A percentile compares a stretch with the other conserved stretches of the same genome.
Conservation (phyloP, 768 basidiomycete genomes). For the Flagelloscypha sp. region DNA sequence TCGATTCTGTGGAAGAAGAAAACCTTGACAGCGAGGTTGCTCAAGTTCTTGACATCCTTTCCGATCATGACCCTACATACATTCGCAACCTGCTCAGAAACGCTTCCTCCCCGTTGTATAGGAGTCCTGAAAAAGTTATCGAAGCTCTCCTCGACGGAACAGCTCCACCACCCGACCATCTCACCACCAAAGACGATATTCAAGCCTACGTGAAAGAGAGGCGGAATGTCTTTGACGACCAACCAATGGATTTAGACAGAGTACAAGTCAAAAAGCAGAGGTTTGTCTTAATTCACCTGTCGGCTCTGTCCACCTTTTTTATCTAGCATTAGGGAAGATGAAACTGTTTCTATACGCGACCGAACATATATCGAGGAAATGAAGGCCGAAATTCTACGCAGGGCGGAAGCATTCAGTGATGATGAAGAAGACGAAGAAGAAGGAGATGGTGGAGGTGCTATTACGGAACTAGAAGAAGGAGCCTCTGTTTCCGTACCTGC, state of each 20-base stretch:
- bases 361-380: constrained; percentile 57
- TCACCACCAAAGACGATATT: constrained; percentile 14
- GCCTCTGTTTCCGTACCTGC: constrained; percentile 39
- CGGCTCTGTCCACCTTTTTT: constrained; percentile 2
- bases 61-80: constrained; percentile 49
- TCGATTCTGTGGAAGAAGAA: constrained; percentile 19
- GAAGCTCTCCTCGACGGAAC: constrained; percentile 71
- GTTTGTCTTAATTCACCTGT: constrained; percentile 25
- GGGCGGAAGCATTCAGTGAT: constrained; percentile 58
- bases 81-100: constrained; percentile 49
- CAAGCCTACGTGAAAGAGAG: constrained; percentile 32
- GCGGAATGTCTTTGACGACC: constrained; percentile 69
- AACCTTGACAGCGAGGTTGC: constrained; percentile 51
- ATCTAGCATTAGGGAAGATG: constrained; percentile 32
- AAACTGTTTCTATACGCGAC: constrained; percentile 42
- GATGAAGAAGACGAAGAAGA: constrained; percentile 58
- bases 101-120: constrained; percentile 37
- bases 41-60: constrained; percentile 72
- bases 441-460: constrained; percentile 43
- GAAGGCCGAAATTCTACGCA: constrained; percentile 76
- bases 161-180: constrained; percentile 34
- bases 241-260: constrained; percentile 53
- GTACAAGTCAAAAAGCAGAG: constrained; percentile 59
- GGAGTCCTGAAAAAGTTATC: constrained; percentile 54
- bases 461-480: constrained; percentile 34